Percentiles rank a stretch among this genome's conserved stretches.
These are phyloP conservation scores for Pilobolus umbonatus DNA, from an alignment of 192 early-diverging fungal species.

Conservation along the genomic window DNA sequence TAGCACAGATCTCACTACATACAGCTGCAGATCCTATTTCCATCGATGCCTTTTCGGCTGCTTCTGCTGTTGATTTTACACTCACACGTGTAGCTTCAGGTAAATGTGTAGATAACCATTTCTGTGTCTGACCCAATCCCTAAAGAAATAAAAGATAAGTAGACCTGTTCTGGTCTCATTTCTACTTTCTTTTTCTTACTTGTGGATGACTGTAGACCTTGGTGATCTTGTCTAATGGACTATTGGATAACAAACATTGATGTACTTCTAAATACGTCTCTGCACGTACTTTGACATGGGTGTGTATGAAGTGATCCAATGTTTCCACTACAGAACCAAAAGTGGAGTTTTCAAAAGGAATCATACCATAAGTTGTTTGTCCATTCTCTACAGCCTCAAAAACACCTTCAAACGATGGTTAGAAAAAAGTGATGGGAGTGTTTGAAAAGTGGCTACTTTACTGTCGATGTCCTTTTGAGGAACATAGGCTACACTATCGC, in stretches of 20 bases:
- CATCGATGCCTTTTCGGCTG: slow-evolving; percentile 78
- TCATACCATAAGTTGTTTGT: slow-evolving; percentile 78
- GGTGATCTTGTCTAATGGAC: slow-evolving; percentile 58
- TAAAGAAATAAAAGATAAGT: not conserved
- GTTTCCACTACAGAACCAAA: slow-evolving; percentile 83
- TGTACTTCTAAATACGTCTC: slow-evolving; percentile 80
- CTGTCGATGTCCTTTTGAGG: slow-evolving; percentile 58
- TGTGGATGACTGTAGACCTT: slow-evolving; percentile 73
- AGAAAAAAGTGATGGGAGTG: not conserved
- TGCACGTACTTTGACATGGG: slow-evolving; percentile 64
- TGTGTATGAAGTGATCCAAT: slow-evolving; percentile 70
- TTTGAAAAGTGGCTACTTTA: not conserved
- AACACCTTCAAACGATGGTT: slow-evolving; percentile 48
- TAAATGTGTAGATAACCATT: slow-evolving; percentile 68
- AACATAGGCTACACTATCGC: slow-evolving; percentile 70
- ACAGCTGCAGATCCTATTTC: slow-evolving; percentile 80
- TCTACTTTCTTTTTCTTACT: slow-evolving; percentile 21
- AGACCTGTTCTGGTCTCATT: not conserved
- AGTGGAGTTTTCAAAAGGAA: slow-evolving; percentile 95
- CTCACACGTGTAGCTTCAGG: slow-evolving; percentile 67
- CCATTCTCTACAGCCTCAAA: slow-evolving; percentile 73
- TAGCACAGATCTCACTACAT: slow-evolving; percentile 71
- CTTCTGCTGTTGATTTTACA: slow-evolving; percentile 79
- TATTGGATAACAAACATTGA: slow-evolving; percentile 75
- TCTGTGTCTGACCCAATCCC: slow-evolving; percentile 71